Evolutionary conservation across 192 early-diverging fungal genomes (phyloP).

Genomic region (Spizellomyces punctatus): DNA sequence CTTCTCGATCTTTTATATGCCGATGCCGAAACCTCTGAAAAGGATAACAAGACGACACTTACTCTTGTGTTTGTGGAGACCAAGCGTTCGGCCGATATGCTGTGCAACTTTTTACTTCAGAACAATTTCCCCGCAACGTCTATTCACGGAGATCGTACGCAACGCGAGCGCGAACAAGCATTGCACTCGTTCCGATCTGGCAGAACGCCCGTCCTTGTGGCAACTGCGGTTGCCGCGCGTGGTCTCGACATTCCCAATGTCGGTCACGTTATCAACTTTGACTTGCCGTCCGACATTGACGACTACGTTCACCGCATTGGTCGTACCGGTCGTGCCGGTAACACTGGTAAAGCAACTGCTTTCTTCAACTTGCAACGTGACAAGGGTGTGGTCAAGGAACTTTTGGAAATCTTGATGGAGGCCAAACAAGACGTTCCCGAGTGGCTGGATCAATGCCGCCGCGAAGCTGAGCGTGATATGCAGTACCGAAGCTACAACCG

Average conservation of each 20-base stretch:
- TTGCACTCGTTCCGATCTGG: conserved; percentile 86
- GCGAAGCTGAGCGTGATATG: conserved; percentile 52
- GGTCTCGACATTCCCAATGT: conserved; percentile 92
- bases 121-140: conserved; percentile 87
- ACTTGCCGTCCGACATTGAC: conserved; percentile 79
- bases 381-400: conserved; percentile 79
- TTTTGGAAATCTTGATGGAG: conserved; percentile 87
- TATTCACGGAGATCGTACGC: conserved; percentile 96
- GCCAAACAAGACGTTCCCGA: conserved; percentile 91
- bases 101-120: conserved; percentile 77
- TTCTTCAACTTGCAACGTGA: conserved; percentile 90
- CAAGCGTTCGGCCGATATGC: conserved; percentile 89
- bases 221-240: conserved; percentile 96
- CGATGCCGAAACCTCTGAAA: conserved; percentile 53
- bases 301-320: conserved; percentile 99
- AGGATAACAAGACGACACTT: conserved; percentile 49
- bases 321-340: conserved; percentile 95
- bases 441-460: conserved; percentile 66
- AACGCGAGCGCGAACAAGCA: conserved; percentile 92
- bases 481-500: conserved; percentile 44
- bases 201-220: conserved; percentile 79
- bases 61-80: conserved; percentile 98
- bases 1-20: conserved; percentile 76
- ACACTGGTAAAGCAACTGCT: conserved; percentile 87
- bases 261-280: conserved; percentile 86